Conservation (phyloP, 225 moss, liverwort and hornwort genomes). For the Anthoceros angustus region DNA sequence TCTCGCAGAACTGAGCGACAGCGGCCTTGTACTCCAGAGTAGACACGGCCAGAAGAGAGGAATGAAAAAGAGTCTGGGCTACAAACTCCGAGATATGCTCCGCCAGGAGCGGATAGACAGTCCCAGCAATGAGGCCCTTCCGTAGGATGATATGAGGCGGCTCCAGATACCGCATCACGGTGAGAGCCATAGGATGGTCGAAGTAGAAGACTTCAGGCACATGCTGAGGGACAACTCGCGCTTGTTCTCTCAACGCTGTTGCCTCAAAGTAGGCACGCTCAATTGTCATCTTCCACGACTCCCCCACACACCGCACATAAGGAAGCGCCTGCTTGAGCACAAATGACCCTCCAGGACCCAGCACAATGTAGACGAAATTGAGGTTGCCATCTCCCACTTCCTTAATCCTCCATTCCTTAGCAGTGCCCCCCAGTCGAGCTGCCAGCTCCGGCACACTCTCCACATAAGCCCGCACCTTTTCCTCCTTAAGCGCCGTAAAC, state of each 20-base stretch:
- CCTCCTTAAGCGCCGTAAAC: conserved; percentile 43
- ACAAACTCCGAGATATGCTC: conserved; percentile 80
- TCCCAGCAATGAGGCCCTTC: conserved; percentile 58
- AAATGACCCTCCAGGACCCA: conserved; percentile 51
- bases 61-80: conserved; percentile 52
- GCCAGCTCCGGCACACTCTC: conserved; percentile 27
- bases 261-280: conserved; percentile 85
- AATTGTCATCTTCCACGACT: conserved; percentile 97
- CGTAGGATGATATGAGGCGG: conserved; percentile 82
- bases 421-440: conserved; percentile 44
- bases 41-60: conserved; percentile 58
- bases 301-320: conserved; percentile 80
- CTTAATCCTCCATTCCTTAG: conserved; percentile 49
- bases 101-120: conserved; percentile 65
- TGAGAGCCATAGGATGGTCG: conserved; percentile 77
- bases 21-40: conserved; percentile 55
- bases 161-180: conserved; percentile 69
- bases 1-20: conserved; percentile 52
- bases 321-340: conserved; percentile 93
- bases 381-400: conserved; percentile 96
- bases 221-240: conserved; percentile 30
- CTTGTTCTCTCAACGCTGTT: conserved; percentile 39
- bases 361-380: conserved; percentile 72
- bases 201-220: conserved; percentile 72
- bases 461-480: conserved; percentile 41